These are phyloP conservation scores for Fusarium pseudograminearum DNA, from an alignment of 2,329 filamentous ascomycete genomes.

Conservation along the genomic window DNA sequence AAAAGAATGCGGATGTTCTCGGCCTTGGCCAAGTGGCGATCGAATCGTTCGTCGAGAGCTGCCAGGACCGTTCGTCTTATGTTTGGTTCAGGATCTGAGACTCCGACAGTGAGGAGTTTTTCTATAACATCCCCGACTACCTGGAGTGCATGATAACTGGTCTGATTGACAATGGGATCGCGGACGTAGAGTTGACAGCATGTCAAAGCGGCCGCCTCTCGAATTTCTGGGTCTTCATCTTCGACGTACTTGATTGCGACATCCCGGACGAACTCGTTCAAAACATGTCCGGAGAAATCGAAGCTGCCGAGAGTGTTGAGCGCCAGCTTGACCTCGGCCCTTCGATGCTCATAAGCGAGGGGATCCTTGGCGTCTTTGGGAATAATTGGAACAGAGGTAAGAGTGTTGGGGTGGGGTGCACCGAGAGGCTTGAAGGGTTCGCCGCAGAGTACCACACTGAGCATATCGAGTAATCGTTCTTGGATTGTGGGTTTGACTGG, in stretches of 20 bases:
- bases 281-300: constrained; percentile 89
- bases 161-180: constrained; percentile 98
- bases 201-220: constrained; percentile 93
- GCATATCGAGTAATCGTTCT: constrained; percentile 91
- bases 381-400: constrained; percentile 83
- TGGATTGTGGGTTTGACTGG: constrained; percentile 94
- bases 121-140: constrained; percentile 98
- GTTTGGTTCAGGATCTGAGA: constrained; percentile 89
- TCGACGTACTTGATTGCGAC: constrained; percentile 99
- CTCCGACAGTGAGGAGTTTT: constrained; percentile 92
- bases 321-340: constrained; percentile 90
- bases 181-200: constrained; percentile 98
- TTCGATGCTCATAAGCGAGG: constrained; percentile 81
- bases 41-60: constrained; percentile 92
- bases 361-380: constrained; percentile 89
- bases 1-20: constrained; percentile 97
- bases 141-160: constrained; percentile 94
- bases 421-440: constrained; percentile 93
- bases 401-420: constrained; percentile 85
- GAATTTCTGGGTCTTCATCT: constrained; percentile 91
- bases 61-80: constrained; percentile 90
- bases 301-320: constrained; percentile 97
- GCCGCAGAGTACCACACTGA: constrained; percentile 92
- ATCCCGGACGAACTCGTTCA: constrained; percentile 98
- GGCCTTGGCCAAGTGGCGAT: constrained; percentile 94